Percentiles rank a stretch among this genome's conserved stretches.
Evolutionary conservation across 2,329 filamentous ascomycete species (phyloP).

Genomic region (Hypoxylon sp.): DNA sequence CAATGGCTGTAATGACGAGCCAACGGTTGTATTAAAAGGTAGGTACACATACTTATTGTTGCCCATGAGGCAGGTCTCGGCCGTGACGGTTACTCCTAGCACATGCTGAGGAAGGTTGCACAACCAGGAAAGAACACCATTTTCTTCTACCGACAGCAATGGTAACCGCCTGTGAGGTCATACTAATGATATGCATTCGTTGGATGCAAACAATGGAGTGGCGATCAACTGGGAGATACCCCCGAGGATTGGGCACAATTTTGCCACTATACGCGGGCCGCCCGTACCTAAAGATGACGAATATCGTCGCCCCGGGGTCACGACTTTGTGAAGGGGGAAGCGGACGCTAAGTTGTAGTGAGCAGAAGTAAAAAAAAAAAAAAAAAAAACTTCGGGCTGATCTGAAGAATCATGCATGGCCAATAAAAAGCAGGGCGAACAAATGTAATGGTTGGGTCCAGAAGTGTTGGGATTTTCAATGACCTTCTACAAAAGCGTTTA

Average conservation of each 20-base stretch:
- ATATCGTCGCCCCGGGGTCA: slow-evolving; percentile 35
- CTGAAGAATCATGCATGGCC: slow-evolving; percentile 24
- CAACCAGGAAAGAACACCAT: slow-evolving; percentile 21
- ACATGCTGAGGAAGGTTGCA: slow-evolving; percentile 37
- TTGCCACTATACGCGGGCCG: slow-evolving; percentile 38
- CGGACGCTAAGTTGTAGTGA: slow-evolving; percentile 33
- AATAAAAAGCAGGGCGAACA: slow-evolving; percentile 44
- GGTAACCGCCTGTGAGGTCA: slow-evolving; percentile 39
- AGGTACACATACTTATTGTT: slow-evolving; percentile 29
- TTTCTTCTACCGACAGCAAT: slow-evolving; percentile 35
- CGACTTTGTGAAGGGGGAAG: slow-evolving; percentile 26
- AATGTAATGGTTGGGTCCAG: slow-evolving; percentile 27
- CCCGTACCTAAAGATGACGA: slow-evolving; percentile 35
- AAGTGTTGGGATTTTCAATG: slow-evolving; percentile 41
- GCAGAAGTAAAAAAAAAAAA: slow-evolving; percentile 25
- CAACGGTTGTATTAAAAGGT: slow-evolving; percentile 36
- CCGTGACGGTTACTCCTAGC: slow-evolving; percentile 26
- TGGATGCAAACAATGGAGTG: slow-evolving; percentile 34
- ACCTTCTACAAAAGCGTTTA: slow-evolving; percentile 35
- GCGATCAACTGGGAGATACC: slow-evolving; percentile 28
- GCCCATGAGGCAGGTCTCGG: slow-evolving; percentile 35
- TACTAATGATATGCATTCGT: slow-evolving; percentile 40
- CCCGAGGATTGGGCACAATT: slow-evolving; percentile 43
- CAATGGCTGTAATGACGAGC: slow-evolving; percentile 40
- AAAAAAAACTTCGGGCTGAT: slow-evolving; percentile 24